Percentiles rank a stretch among this genome's conserved stretches.
Conservation (phyloP, 2,329 filamentous ascomycete species). For the Claviceps citrina region DNA sequence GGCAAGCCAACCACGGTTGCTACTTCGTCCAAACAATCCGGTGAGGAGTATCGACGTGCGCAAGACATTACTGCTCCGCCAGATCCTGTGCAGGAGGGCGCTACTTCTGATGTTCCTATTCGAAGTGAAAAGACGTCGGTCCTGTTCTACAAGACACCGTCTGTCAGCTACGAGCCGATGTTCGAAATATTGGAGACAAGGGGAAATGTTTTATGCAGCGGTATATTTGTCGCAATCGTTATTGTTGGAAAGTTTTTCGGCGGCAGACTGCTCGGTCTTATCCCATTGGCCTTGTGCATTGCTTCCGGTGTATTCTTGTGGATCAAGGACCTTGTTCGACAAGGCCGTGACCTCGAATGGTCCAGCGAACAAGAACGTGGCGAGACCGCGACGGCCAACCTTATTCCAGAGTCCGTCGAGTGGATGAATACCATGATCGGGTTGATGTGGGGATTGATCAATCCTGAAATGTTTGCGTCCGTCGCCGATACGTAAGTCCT, state of each 20-base stretch:
- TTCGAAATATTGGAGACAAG: constrained; percentile 61
- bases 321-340: constrained; percentile 73
- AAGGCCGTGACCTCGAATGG: constrained; percentile 77
- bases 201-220: constrained; percentile 53
- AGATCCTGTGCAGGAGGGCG: constrained; percentile 65
- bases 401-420: constrained; percentile 83
- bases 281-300: constrained; percentile 58
- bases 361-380: constrained; percentile 72
- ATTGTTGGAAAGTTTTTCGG: constrained; percentile 68
- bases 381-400: constrained; percentile 69
- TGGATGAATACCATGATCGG: constrained; percentile 88
- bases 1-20: constrained; percentile 58
- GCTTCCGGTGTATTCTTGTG: constrained; percentile 72
- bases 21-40: constrained; percentile 54
- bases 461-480: constrained; percentile 86
- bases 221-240: constrained; percentile 58
- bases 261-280: constrained; percentile 57
- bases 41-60: constrained; percentile 64
- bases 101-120: constrained; percentile 87
- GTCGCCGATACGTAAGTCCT: constrained; percentile 60
- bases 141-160: constrained; percentile 86
- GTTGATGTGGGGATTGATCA: constrained; percentile 79
- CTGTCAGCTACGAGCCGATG: constrained; percentile 79
- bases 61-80: constrained; percentile 87
- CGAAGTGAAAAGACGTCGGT: constrained; percentile 94